Conservation (phyloP, 2,329 filamentous ascomycete genomes). For the Blumeriella jaapii region DNA sequence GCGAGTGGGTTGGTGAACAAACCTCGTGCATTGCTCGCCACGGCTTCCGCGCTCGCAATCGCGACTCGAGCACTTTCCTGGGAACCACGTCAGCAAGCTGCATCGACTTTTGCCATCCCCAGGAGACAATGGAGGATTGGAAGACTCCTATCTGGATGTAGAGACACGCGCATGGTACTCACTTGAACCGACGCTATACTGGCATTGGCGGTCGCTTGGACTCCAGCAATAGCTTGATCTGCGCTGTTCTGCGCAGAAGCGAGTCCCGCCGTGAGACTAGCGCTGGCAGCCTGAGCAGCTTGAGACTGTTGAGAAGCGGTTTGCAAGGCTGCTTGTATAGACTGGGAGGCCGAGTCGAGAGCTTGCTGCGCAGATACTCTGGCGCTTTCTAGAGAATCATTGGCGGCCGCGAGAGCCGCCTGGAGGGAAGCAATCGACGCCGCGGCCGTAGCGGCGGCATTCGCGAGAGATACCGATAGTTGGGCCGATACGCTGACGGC, state of each 20-base stretch:
- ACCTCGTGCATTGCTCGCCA: slow-evolving; percentile 9
- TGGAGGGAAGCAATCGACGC: slow-evolving; percentile 4
- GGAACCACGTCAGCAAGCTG: no score
- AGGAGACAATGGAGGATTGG: no score
- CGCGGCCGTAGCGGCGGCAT: neutral
- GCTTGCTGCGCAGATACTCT: slow-evolving; percentile 3
- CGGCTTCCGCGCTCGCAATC: slow-evolving; percentile 7
- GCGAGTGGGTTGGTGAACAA: neutral
- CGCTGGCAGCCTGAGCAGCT: slow-evolving; percentile 4
- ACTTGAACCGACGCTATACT: slow-evolving; percentile 4
- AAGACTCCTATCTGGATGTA: no score
- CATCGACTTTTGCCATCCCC: no score
- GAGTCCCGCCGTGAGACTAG: slow-evolving; percentile 4
- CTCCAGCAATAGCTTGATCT: slow-evolving; percentile 1
- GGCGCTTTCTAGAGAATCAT: slow-evolving; percentile 1
- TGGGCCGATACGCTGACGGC: neutral
- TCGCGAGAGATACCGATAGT: neutral
- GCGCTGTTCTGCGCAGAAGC: slow-evolving; percentile 7
- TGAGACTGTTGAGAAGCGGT: neutral
- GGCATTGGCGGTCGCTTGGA: slow-evolving; percentile 2
- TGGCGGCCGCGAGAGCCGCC: slow-evolving; percentile 3
- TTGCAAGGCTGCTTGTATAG: neutral
- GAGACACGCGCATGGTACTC: no score
- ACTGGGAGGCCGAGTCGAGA: slow-evolving; percentile 1
- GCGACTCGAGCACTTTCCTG: slow-evolving; percentile 9